A percentile compares a stretch with the other conserved stretches of the same genome.
These are phyloP conservation scores for Seiridium unicorne DNA, from an alignment of 2,329 filamentous ascomycete species.

Conservation along the genomic window DNA sequence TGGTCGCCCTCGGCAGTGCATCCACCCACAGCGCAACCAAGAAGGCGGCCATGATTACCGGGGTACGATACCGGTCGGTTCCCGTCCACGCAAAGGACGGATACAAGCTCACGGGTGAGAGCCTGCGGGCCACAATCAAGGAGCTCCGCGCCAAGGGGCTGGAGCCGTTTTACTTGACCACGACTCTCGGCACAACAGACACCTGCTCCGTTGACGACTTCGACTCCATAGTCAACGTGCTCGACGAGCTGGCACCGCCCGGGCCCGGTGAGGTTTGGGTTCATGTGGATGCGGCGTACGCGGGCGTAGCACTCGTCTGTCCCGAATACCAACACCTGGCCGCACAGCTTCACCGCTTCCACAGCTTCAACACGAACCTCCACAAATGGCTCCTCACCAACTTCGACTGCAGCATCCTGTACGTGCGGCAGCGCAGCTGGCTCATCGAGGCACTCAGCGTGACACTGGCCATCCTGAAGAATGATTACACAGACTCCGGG, in stretches of 20 bases:
- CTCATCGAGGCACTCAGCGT: slow-evolving; percentile 79
- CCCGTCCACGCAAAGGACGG: slow-evolving; percentile 60
- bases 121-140: slow-evolving; percentile 60
- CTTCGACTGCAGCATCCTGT: slow-evolving; percentile 83
- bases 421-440: slow-evolving; percentile 70
- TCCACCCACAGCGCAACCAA: slow-evolving; percentile 81
- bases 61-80: slow-evolving; percentile 75
- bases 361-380: slow-evolving; percentile 94
- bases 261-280: slow-evolving; percentile 69
- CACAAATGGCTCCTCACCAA: slow-evolving; percentile 97
- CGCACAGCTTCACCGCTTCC: slow-evolving; percentile 62
- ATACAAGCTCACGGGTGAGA: slow-evolving; percentile 67
- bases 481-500: slow-evolving; percentile 75
- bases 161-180: slow-evolving; percentile 82
- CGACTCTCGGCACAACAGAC: slow-evolving; percentile 81
- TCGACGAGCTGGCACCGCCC: slow-evolving; percentile 32
- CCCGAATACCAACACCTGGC: slow-evolving; percentile 76
- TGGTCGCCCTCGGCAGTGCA: slow-evolving; percentile 80
- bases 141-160: slow-evolving; percentile 67
- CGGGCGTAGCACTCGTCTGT: slow-evolving; percentile 78
- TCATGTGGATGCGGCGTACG: slow-evolving; percentile 91
- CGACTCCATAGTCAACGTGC: slow-evolving; percentile 56
- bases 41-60: slow-evolving; percentile 83
- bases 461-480: slow-evolving; percentile 77
- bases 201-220: slow-evolving; percentile 88